A percentile compares a stretch with the other conserved stretches of the same genome.
phyloP scores from a whole-genome alignment of 1,284 basidiomycete genomes.

The Cutaneotrichosporon sp. region DNA sequence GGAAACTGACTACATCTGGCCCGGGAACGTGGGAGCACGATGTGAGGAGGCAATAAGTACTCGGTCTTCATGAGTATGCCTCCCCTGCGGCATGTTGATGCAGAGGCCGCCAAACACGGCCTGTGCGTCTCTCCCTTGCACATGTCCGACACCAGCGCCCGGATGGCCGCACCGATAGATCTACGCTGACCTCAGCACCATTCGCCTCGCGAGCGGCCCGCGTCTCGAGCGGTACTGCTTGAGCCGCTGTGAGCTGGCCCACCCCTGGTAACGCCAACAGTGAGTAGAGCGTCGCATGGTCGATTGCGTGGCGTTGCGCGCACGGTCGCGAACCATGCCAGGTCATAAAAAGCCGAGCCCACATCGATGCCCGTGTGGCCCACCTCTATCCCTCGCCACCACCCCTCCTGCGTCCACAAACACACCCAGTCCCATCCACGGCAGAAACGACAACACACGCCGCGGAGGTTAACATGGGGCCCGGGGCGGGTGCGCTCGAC shows the following conservation, averaged over 20 bases:
- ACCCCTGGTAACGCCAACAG: not conserved
- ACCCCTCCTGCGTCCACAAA: not conserved
- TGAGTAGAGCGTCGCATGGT: not conserved
- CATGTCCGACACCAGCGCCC: not conserved
- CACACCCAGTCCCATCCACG: not conserved
- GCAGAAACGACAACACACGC: not conserved
- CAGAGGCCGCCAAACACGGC: not conserved
- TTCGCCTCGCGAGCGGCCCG: not conserved
- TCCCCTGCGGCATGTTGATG: too few relatives aligned
- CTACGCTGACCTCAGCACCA: not conserved
- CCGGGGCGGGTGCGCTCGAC: not conserved
- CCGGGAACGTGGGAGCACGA: too few relatives aligned
- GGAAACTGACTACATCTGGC: not conserved
- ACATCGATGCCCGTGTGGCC: not conserved
- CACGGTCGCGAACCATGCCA: not conserved
- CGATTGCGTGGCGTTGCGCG: not conserved
- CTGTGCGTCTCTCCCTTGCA: not conserved
- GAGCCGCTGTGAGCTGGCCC: not conserved
- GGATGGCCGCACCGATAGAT: not conserved
- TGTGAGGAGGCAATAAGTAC: too few relatives aligned
- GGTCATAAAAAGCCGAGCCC: not conserved
- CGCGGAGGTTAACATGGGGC: not conserved
- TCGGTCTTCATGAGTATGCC: too few relatives aligned
- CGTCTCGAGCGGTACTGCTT: too few relatives aligned
- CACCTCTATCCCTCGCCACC: not conserved